Evolutionary conservation across 148 eudicot genomes (phyloP), one percentile per base, ranked within the genome.

Genomic region (Polygonum aviculare): DNA sequence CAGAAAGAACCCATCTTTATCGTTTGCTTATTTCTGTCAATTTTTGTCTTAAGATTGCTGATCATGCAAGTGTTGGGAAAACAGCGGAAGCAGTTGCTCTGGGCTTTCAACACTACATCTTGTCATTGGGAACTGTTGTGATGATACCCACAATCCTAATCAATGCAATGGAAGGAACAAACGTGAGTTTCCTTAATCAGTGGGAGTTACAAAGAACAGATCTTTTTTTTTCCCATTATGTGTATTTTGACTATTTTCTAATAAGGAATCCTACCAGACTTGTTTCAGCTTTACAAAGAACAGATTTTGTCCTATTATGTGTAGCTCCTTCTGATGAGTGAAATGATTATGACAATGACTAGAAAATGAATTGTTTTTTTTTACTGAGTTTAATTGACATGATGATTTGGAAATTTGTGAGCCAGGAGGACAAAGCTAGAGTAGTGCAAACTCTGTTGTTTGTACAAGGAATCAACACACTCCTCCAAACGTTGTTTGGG

Each of bases 391-490:
- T 26, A 7, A 67, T 65, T 26, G 22, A 38, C 48, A 40, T 55
- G 62, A 40, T 55, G 62, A 63, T 4, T 18, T 54, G 75, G 22
- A 16, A 75, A 39, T 22, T 73, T 69, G 60, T 82, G 71, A 59
- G n/a, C 72, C 87, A 95, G 99, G 86, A 85, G 79, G 99, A 93
- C 79, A 95, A 95, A 81, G 93, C 93, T 82, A 89, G 96, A 80
- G 99, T 95, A 21, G 89, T 95, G 75, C 99, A 95, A 83, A 95
- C 99, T 2, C 82, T 95, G 84, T 88, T 95, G 3, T 95, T 95
- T 84, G 91, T 95, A 48, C 90, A 87, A 89, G 99, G 99, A 77
- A 84, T 95, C 44, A 95, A 95, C 60, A 95, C 99, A 15, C 78
- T 92, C 38, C 77, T 95, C 51, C 99, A 95, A 82, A 92, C 97